These are phyloP conservation scores for Citrus glauca DNA, from an alignment of 345 rosid species.

Conservation along the genomic window DNA sequence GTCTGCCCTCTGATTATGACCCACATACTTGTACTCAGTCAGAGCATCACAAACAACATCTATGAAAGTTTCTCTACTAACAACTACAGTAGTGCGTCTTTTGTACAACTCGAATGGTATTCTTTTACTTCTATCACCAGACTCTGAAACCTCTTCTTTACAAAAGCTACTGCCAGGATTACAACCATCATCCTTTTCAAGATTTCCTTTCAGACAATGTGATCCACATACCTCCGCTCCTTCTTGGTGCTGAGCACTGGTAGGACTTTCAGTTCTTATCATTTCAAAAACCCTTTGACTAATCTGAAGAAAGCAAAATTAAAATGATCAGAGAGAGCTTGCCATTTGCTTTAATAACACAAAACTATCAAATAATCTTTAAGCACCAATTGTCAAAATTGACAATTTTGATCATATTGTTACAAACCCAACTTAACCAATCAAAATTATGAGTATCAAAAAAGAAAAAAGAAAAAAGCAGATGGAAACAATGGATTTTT, in stretches of 20 bases:
- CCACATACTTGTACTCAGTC: conserved; percentile 89
- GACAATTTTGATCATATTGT: background rate
- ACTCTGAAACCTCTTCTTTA: conserved; percentile 26
- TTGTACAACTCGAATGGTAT: conserved; percentile 82
- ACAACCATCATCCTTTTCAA: conserved; percentile 30
- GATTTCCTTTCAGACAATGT: conserved; percentile 28
- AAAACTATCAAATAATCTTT: background rate
- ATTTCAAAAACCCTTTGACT: conserved; percentile 79
- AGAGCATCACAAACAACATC: conserved; percentile 79
- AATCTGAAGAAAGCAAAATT: conserved; percentile 48
- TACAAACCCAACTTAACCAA: background rate
- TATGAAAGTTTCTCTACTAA: conserved; percentile 63
- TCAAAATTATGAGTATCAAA: background rate
- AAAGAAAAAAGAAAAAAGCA: background rate
- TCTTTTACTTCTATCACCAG: conserved; percentile 34
- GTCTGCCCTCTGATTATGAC: conserved; percentile 94
- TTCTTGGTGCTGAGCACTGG: conserved; percentile 31
- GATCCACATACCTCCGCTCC: conserved; percentile 26
- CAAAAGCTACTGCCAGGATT: conserved; percentile 18
- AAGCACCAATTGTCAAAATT: background rate
- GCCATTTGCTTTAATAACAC: conserved; percentile 2
- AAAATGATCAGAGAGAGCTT: background rate
- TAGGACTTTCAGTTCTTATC: conserved; percentile 52
- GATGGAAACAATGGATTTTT: background rate
- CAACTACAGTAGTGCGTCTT: conserved; percentile 76